These are phyloP conservation scores for Termitomyces sp. DNA, from an alignment of 768 basidiomycete species.

Conservation along the genomic window DNA sequence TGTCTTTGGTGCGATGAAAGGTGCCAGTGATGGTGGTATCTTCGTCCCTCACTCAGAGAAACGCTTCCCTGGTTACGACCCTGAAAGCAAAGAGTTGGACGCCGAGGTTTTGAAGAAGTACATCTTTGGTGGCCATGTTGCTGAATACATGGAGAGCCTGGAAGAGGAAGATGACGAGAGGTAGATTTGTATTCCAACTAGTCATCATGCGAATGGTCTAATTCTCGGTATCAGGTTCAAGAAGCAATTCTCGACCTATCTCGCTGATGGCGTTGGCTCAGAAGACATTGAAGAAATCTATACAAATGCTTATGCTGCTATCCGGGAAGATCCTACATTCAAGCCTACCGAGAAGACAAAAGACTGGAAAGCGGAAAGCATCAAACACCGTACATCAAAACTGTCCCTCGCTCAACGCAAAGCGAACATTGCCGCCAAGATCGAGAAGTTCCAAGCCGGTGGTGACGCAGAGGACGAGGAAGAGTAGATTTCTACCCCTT, in stretches of 20 bases:
- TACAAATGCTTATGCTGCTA: constrained; percentile 87
- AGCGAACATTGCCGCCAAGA: constrained; percentile 79
- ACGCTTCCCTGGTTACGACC: constrained; percentile 97
- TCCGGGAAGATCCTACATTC: constrained; percentile 92
- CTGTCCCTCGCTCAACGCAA: constrained; percentile 77
- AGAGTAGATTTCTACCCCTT: constrained; percentile 40
- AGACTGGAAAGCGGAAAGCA: constrained; percentile 87
- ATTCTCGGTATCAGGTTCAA: constrained; percentile 61
- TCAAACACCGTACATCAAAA: constrained; percentile 63
- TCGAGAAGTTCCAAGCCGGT: constrained; percentile 81
- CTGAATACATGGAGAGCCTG: constrained; percentile 98
- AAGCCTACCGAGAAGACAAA: constrained; percentile 83
- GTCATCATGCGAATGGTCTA: neutral
- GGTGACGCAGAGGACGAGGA: constrained; percentile 51
- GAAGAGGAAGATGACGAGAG: constrained; percentile 99
- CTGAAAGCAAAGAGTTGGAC: constrained; percentile 88
- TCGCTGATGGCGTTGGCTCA: constrained; percentile 91
- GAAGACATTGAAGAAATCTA: constrained; percentile 98
- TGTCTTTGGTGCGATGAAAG: constrained; percentile 98
- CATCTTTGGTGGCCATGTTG: constrained; percentile 95
- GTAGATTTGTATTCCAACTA: constrained; percentile 27
- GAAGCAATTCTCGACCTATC: constrained; percentile 94
- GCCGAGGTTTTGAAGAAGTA: constrained; percentile 96
- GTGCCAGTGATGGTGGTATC: constrained; percentile 95
- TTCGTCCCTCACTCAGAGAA: constrained; percentile 97